phyloP scores from a whole-genome alignment of 78 protist species.

The Dictyostelium brefeldianum region DNA sequence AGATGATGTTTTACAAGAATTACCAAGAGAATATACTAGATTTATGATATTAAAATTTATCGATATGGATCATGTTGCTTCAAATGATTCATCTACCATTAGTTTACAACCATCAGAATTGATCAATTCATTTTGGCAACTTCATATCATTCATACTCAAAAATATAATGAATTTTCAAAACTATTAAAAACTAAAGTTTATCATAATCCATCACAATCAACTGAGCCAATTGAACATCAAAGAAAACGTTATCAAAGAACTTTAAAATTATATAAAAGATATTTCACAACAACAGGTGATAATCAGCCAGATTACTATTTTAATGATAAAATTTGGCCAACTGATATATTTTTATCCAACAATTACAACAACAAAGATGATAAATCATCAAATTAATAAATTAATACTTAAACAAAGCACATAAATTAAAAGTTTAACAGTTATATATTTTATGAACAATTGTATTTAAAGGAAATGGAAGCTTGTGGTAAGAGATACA shows the following conservation, averaged over 20 bases:
- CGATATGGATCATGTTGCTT: background rate
- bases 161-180: background rate
- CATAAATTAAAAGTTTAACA: too few species aligned
- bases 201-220: background rate
- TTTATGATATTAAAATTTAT: background rate
- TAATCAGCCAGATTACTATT: too few species aligned
- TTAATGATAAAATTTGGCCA: too few species aligned
- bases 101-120: background rate
- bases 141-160: background rate
- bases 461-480: too few species aligned
- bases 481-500: too few species aligned
- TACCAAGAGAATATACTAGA: background rate
- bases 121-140: background rate
- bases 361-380: too few species aligned
- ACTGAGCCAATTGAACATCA: background rate
- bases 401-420: too few species aligned
- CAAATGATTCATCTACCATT: background rate
- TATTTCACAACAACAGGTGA: background rate
- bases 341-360: too few species aligned
- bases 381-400: too few species aligned
- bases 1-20: background rate
- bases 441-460: too few species aligned
- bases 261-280: background rate
- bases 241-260: slow-evolving; percentile 9
- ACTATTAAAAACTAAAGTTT: background rate